Evolutionary conservation across 495 filamentous ascomycete genomes (phyloP), one percentile per base, ranked within the genome.

Genomic region (Aspergillus steynii): DNA sequence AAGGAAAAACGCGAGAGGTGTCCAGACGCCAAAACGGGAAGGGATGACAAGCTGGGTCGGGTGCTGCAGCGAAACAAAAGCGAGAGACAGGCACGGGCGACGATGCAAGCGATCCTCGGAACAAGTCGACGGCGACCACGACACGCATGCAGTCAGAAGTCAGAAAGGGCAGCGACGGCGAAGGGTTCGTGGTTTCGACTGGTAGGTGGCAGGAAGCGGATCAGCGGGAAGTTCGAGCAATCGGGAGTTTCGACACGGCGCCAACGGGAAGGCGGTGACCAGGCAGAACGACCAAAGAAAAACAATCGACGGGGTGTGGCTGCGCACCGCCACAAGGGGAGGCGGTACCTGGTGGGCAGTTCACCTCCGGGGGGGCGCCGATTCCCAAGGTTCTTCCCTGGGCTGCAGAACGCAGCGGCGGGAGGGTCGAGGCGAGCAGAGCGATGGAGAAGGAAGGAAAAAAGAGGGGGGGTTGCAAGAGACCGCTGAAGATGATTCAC

Each of bases 141-240:
- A 56, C 51, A 61, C 66, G 62, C 66, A 65, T 69, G 65, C 64
- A 65, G 64, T 56, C 50, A 27, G 54, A 53, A 51, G 62, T 8
- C 37, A 42, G 37, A 14, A 1, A 3, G 31, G 4, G 9, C 12
- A 12, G 14, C 37, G 37, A 42, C 7, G 37, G 9, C 5, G 37
- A 42, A 12, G 9, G 12, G 37, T 8, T 42, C 37, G 37, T 42
- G 37, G 37, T 42, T 59, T 60, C 55, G 62, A 60, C 64, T 66
- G 67, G 57, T 46, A 58, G 67, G 61, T 59, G 63, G 64, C 61
- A 64, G 67, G 50, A 63, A 62, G 65, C 68, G 65, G 68, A 65
- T 65, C 65, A 64, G 60, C 66, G 61, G 67, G 65, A 67, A 68
- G 61, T 60, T 61, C 60, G 65, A 69, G 67, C 65, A 68, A 69